A percentile compares a stretch with the other conserved stretches of the same genome.
phyloP scores from a whole-genome alignment of 2,329 filamentous ascomycete species.

The Alternaria alternata region DNA sequence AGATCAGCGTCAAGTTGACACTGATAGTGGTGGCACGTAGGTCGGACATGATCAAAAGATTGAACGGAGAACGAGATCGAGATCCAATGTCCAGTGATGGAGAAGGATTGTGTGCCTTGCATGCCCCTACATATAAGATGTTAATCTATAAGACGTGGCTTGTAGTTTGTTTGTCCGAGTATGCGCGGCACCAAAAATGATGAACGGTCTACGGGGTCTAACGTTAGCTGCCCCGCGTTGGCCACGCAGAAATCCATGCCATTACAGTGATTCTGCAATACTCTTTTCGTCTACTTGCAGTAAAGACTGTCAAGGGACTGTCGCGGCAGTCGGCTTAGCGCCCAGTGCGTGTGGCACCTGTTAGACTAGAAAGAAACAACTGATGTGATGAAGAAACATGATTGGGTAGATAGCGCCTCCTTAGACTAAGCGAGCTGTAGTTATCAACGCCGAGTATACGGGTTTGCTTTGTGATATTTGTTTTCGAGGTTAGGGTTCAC shows the following conservation, averaged over 20 bases:
- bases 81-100: neutral
- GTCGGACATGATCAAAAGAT: slow-evolving; percentile 16
- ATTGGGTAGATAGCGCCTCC: neutral
- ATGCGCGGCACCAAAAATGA: neutral
- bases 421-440: neutral
- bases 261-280: neutral
- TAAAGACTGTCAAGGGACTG: neutral
- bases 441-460: neutral
- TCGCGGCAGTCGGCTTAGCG: neutral
- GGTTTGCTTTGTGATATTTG: slow-evolving; percentile 1
- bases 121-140: slow-evolving; percentile 4
- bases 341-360: neutral
- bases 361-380: neutral
- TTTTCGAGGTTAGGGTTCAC: neutral
- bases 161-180: slow-evolving; percentile 3
- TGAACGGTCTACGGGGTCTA: slow-evolving; percentile 1
- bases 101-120: neutral
- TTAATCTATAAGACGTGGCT: neutral
- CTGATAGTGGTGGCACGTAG: slow-evolving; percentile 30
- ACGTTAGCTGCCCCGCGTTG: slow-evolving; percentile 1
- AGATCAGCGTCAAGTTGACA: slow-evolving; percentile 35
- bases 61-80: neutral
- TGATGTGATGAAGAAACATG: neutral
- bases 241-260: neutral
- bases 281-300: neutral